A percentile compares a stretch with the other conserved stretches of the same genome.
Conservation (phyloP, 2,329 filamentous ascomycete species). For the Phaeosphaeriaceae sp. region DNA sequence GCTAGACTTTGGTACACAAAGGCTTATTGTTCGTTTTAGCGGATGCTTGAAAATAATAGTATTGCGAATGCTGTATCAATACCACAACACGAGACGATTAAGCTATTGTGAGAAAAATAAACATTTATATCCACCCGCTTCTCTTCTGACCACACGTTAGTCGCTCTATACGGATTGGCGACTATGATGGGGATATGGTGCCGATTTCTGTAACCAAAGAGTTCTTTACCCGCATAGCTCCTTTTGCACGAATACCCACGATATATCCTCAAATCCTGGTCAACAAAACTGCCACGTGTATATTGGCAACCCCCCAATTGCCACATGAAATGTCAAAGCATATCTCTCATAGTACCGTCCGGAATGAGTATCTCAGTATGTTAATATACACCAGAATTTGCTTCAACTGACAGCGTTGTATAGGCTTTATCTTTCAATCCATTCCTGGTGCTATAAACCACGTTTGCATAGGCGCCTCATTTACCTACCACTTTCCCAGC, state of each 20-base stretch:
- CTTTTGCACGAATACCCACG: constrained; percentile 15
- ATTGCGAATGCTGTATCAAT: too few relatives aligned
- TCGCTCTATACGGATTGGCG: constrained; percentile 4
- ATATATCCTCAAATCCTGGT: constrained; percentile 7
- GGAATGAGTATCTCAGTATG: constrained; percentile 15
- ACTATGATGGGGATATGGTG: constrained; percentile 6
- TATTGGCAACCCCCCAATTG: constrained; percentile 8
- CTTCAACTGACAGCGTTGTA: background rate
- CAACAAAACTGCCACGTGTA: constrained; percentile 4
- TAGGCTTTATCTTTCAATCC: constrained; percentile 20
- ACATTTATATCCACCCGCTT: too few relatives aligned
- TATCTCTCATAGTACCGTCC: background rate
- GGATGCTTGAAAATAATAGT: too few relatives aligned
- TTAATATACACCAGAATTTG: background rate
- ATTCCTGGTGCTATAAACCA: background rate
- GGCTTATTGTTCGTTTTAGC: too few relatives aligned
- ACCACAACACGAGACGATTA: too few relatives aligned
- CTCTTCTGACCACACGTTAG: background rate
- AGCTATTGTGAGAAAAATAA: too few relatives aligned
- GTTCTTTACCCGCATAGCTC: constrained; percentile 11
- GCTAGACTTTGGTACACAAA: too few relatives aligned
- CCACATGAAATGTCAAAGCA: background rate
- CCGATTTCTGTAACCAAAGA: constrained; percentile 10
- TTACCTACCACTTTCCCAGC: constrained; percentile 25
- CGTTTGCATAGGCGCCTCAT: constrained; percentile 15